Base-by-base conservation (phyloP, 352 stramenopile species). In the Aphanomyces euteiches region DNA sequence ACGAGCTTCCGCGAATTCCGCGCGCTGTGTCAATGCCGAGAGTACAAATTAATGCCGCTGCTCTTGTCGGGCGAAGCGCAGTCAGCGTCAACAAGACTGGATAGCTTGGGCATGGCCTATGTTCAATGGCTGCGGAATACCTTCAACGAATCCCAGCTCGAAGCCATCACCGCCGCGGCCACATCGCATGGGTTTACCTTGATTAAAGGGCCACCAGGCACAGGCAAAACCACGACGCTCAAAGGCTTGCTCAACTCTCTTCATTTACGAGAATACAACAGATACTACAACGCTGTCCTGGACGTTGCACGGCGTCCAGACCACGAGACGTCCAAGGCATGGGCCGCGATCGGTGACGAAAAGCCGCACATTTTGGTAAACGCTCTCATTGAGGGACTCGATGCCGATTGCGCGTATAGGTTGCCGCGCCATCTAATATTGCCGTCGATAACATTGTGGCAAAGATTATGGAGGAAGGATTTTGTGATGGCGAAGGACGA, bases 401-500 rank as follows among this genome's bases (percentile, higher is more conserved):
- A 17, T 15, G 19, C 38, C 2, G 5, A 36, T 72, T 28, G 8
- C 61, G 45, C 19, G 28, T 17, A 13, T 58, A 90, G 83, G 83
- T 98, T 34, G 92, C 88, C 10, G 94, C 96, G 10, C 96, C 95
- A 10, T 98, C 91, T 34, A 99, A 99, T 80, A 93, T 92, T 67
- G 96, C 95, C 19, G 91, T 98, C 1, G 96, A 99, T 71, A 98
- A 98, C 72, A 94, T 99, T 40, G 93, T 98, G 47, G 79, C 88
- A n/a, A 98, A 98, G 74, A 95, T 99, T 41, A 98, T 98, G 68
- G 84, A 95, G 72, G 89, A 97, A 76, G 93, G 94, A 43, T 98
- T 98, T 60, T 91, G 95, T 45, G 96, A 98, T 73, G 96, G 96
- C 41, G 89, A 95, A 80, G 93, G 93, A 0, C 78, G 88, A 57